Evolutionary conservation across 2,329 filamentous ascomycete species (phyloP), one percentile per base, ranked within the genome.

Genomic region (Colletotrichum destructivum): DNA sequence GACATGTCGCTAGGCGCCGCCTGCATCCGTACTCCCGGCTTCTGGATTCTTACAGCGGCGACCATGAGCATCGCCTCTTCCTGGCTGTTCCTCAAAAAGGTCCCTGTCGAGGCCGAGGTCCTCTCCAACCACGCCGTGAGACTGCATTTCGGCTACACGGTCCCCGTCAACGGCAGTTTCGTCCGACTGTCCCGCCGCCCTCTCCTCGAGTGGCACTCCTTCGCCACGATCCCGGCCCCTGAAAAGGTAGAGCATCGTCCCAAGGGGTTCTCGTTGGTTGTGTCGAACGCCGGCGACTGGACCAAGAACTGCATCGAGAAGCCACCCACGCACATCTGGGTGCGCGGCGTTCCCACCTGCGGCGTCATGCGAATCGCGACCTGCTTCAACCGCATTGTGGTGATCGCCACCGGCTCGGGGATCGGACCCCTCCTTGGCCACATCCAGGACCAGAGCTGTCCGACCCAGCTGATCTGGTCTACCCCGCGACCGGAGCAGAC

Each of bases 281-380:
- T 94, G 21, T 93, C 92, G 62, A 92, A 91, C 74, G 92, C 92
- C 2, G 93, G 93, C n/a, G 92, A 95, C 81, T 95, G 93, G 92
- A 95, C 93, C 1, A 83, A 84, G 31, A 83, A 85, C 38, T 87
- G 89, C 66, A 94, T 95, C 80, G 82, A 86, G 51, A 84, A 87
- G 57, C 89, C 89, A 1, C 91, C 91, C 1, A 86, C 83, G 0
- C 81, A 87, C 57, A 81, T 94, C 52, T 94, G 91, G 90, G 89
- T 92, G 11, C 88, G 91, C 49, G 92, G 92, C 9, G 84, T 91
- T 0, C 91, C 92, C 0, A 87, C 90, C 2, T 89, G 87, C 69
- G 92, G 92, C 51, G 90, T 94, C 54, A 87, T 93, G 77, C 89
- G 91, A 75, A 86, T 92, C 64, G 89, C 92, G 46, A 87, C 88